Conservation (phyloP, 2,329 filamentous ascomycete genomes). For the Chalaropsis ovoidea region DNA sequence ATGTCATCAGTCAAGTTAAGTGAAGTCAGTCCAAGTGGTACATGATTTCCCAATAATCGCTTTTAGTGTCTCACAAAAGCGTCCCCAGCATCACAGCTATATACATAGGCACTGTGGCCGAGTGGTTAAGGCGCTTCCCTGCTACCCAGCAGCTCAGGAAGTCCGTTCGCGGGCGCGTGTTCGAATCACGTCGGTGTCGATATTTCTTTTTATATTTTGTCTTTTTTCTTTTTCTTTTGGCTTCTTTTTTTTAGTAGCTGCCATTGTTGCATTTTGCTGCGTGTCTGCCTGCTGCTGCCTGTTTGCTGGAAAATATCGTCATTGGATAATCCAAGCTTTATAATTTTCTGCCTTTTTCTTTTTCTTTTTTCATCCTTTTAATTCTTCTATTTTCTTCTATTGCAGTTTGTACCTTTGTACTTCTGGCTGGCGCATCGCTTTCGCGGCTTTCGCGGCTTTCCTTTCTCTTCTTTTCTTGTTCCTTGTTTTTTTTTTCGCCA, state of each 20-base stretch:
- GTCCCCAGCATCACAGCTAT: too few relatives aligned
- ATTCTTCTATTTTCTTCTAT: background rate
- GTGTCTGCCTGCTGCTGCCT: conserved; percentile 2
- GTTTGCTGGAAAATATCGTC: background rate
- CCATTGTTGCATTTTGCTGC: background rate
- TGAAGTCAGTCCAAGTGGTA: background rate
- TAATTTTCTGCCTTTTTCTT: conserved; percentile 6
- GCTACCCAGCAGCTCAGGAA: conserved; percentile 18
- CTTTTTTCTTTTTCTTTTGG: background rate
- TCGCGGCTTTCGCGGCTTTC: background rate
- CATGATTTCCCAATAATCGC: background rate
- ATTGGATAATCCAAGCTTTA: too few relatives aligned
- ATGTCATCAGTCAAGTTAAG: background rate
- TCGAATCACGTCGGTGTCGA: conserved; percentile 26
- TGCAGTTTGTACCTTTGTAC: background rate
- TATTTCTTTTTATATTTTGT: background rate
- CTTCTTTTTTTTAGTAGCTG: too few relatives aligned
- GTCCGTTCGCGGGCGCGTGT: conserved; percentile 26
- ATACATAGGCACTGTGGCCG: conserved; percentile 24
- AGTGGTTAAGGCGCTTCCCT: conserved; percentile 26
- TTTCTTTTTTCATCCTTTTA: background rate
- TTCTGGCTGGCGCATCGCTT: background rate
- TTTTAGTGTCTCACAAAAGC: background rate
- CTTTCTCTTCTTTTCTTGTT: background rate
- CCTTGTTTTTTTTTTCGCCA: background rate